Percentiles rank a stretch among this genome's conserved stretches.
These are phyloP conservation scores for Raphanus sativus DNA, from an alignment of 345 rosid genomes.

Conservation along the genomic window DNA sequence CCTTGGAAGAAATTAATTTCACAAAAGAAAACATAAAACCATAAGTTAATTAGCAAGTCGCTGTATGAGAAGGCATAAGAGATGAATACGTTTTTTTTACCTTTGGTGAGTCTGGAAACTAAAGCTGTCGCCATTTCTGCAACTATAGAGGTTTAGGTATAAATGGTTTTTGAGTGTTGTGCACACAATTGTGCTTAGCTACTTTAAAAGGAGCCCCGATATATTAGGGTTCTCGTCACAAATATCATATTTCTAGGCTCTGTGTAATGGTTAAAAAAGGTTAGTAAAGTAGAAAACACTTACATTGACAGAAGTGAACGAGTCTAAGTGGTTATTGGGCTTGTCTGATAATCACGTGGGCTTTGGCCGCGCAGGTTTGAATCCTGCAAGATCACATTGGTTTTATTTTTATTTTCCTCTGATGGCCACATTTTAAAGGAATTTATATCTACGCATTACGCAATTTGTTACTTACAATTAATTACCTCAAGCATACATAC, in stretches of 20 bases:
- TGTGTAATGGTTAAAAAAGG: neutral
- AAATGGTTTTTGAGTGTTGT: neutral
- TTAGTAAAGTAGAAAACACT: neutral
- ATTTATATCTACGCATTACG: too few relatives aligned
- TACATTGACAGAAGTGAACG: neutral
- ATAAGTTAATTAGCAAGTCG: neutral
- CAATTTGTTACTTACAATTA: too few relatives aligned
- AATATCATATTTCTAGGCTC: neutral
- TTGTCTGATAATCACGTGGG: constrained; percentile 94
- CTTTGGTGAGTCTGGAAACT: constrained; percentile 29
- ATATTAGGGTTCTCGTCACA: constrained; percentile 9
- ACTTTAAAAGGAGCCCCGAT: neutral
- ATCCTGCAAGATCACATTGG: constrained; percentile 47
- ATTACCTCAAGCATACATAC: too few relatives aligned
- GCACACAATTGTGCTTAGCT: neutral
- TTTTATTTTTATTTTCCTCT: neutral
- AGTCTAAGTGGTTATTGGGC: constrained; percentile 63
- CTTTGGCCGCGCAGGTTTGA: constrained; percentile 89
- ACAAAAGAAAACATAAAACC: neutral
- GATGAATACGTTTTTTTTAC: constrained; percentile 1
- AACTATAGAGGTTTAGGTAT: neutral
- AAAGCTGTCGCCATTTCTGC: constrained; percentile 37
- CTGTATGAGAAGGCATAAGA: neutral
- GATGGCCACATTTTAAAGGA: neutral
- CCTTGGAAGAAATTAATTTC: neutral